These are phyloP conservation scores for Phytophthora chlamydospora DNA, from an alignment of 352 stramenopile genomes.

Conservation along the genomic window DNA sequence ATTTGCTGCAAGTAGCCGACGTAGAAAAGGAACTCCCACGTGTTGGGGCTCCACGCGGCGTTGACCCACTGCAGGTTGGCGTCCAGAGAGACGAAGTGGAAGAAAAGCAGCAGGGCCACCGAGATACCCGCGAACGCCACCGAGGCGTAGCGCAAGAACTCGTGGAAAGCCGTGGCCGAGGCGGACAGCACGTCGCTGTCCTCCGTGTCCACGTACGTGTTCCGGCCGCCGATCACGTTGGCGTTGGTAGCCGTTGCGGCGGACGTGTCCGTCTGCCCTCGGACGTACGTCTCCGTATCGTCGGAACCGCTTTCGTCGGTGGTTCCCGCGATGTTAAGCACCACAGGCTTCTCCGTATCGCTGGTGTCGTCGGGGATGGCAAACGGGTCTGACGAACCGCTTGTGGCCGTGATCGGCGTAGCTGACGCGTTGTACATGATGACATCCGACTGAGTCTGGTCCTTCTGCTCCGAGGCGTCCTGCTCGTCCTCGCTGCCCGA, in stretches of 20 bases:
- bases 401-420: slow-evolving; percentile 32
- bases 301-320: slow-evolving; percentile 32
- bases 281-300: slow-evolving; percentile 54
- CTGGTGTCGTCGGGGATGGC: slow-evolving; percentile 47
- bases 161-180: slow-evolving; percentile 54
- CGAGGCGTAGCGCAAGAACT: slow-evolving; percentile 62
- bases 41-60: slow-evolving; percentile 67
- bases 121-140: slow-evolving; percentile 71
- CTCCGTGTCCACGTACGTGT: slow-evolving; percentile 55
- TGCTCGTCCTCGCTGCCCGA: slow-evolving; percentile 31
- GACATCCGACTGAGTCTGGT: slow-evolving; percentile 54
- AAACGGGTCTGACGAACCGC: slow-evolving; percentile 53
- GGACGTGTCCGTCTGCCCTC: slow-evolving; percentile 37
- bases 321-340: slow-evolving; percentile 50
- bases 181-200: slow-evolving; percentile 51
- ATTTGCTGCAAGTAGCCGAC: slow-evolving; percentile 78
- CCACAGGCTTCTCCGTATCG: slow-evolving; percentile 46
- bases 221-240: slow-evolving; percentile 65
- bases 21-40: slow-evolving; percentile 78
- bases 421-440: slow-evolving; percentile 52
- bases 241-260: slow-evolving; percentile 21
- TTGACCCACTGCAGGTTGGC: slow-evolving; percentile 47
- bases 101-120: slow-evolving; percentile 59
- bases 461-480: slow-evolving; percentile 32
- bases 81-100: slow-evolving; percentile 70